Base-by-base conservation (phyloP, 768 basidiomycete species). In the Lyophyllum shimeji region DNA sequence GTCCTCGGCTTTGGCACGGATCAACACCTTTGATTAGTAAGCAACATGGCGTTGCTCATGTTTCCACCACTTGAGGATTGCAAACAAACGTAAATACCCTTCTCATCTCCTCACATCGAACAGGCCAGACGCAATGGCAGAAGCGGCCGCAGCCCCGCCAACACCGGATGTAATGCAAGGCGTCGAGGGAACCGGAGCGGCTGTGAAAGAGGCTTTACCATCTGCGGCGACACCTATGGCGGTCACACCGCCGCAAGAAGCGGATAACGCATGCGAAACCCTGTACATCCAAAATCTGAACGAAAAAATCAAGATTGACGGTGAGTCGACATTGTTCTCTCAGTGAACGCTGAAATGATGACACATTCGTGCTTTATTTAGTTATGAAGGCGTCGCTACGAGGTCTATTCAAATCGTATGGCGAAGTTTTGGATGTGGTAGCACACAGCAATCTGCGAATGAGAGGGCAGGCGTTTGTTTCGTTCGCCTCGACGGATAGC, bases 401-500 rank as follows among this genome's bases (percentile, higher is more conserved):
- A 12, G 89, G 89, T 31, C 79, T 99, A 27, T 98, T 99, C 81
- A 93, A 93, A 71, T 82, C 87, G 13, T 99, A 98, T 65, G 93
- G 95, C 12, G 87, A 91, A 59, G 90, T 99, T 17, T 73, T 98
- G 24, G 93, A 96, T 67, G 93, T 99, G n/a, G 90, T 95, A 18
- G 95, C 95, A 9, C 97, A 99, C 71, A 74, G 79, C 50, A 98
- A 97, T 76, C 74, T 99, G 57, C 86, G 97, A 37, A 99, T 99
- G 97, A 82, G 97, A 37, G 97, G 97, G 15, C 97, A 99, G 74
- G 97, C 97, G 3, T 99, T 99, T 68, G 93, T 99, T 34, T 93
- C 92, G 34, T 97, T 99, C 70, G 80, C 81, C 54, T 85, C 85
- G 31, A 77, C 85, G 50, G 93, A 98, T 55, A 82, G 83, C 55